Evolutionary conservation across 331 rosid species (phyloP).

Genomic region (Pyracantha coccinea): DNA sequence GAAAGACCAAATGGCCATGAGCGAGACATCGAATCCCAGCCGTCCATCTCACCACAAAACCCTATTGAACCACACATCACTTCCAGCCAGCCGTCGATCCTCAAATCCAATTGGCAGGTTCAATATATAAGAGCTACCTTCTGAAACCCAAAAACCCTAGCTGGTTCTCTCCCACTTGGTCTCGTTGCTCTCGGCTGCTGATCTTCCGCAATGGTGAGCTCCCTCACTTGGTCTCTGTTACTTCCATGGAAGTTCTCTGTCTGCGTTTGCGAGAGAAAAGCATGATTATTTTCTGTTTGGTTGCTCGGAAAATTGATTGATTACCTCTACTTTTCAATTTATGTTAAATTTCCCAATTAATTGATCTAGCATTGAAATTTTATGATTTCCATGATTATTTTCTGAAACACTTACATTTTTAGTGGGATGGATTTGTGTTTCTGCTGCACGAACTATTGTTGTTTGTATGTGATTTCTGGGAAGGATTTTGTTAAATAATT

Average conservation of each 20-base stretch:
- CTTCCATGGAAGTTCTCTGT: background rate
- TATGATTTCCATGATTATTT: no score
- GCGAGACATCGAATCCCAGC: background rate
- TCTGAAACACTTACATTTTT: no score
- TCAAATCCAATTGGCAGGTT: background rate
- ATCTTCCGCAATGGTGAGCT: constrained; percentile 6
- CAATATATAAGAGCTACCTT: background rate
- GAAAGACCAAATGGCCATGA: background rate
- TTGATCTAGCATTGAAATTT: no score
- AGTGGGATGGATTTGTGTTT: no score
- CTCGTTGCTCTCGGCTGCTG: background rate
- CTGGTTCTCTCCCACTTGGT: constrained; percentile 1
- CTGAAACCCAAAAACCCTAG: background rate
- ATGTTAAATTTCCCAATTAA: no score
- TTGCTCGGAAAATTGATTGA: no score
- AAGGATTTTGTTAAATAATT: background rate
- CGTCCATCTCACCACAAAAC: background rate
- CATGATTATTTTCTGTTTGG: no score
- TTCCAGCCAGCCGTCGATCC: constrained; percentile 20
- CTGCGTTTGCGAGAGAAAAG: no score
- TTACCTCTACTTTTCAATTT: no score
- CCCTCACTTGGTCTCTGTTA: background rate
- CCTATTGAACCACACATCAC: background rate
- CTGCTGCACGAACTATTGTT: no score
- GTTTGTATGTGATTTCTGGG: no score